A percentile compares a stretch with the other conserved stretches of the same genome.
Evolutionary conservation across 2,329 filamentous ascomycete species (phyloP).

Genomic region (Cercospora berteroae): DNA sequence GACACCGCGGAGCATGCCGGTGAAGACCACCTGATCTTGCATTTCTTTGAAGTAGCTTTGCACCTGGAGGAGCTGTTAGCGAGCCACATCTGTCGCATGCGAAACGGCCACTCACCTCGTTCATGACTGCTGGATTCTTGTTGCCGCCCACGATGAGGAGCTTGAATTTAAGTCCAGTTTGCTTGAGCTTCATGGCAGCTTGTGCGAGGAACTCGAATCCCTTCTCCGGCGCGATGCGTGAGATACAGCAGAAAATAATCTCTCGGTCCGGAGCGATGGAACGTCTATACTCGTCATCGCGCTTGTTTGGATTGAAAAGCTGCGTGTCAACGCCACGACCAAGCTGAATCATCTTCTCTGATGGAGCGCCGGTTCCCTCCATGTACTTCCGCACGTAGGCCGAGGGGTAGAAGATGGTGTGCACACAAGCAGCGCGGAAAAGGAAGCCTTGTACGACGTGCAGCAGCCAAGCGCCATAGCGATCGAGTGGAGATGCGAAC

Average conservation of each 20-base stretch:
- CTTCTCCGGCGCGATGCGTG: constrained; percentile 67
- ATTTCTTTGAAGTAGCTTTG: constrained; percentile 58
- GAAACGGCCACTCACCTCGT: constrained; percentile 39
- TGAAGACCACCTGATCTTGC: constrained; percentile 61
- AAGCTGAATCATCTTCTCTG: constrained; percentile 58
- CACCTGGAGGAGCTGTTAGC: constrained; percentile 37
- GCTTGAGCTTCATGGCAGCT: constrained; percentile 55
- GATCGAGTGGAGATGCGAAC: constrained; percentile 62
- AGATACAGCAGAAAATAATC: constrained; percentile 64
- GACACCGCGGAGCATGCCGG: constrained; percentile 62
- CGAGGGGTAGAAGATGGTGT: constrained; percentile 68
- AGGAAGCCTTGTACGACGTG: constrained; percentile 64
- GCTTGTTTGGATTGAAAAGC: constrained; percentile 57
- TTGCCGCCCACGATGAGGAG: constrained; percentile 68
- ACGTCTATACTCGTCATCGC: constrained; percentile 53
- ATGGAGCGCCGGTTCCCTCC: constrained; percentile 55
- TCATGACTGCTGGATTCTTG: constrained; percentile 61
- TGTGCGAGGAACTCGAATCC: constrained; percentile 66
- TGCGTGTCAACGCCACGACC: constrained; percentile 65
- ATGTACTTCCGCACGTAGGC: constrained; percentile 63
- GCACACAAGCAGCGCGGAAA: constrained; percentile 60
- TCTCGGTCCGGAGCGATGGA: constrained; percentile 61
- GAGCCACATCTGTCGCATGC: neutral
- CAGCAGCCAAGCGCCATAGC: constrained; percentile 61
- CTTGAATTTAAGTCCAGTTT: constrained; percentile 58